A percentile compares a stretch with the other conserved stretches of the same genome.
These are phyloP conservation scores for Aspergillus sp. DNA, from an alignment of 2,329 filamentous ascomycete species.

Conservation along the genomic window DNA sequence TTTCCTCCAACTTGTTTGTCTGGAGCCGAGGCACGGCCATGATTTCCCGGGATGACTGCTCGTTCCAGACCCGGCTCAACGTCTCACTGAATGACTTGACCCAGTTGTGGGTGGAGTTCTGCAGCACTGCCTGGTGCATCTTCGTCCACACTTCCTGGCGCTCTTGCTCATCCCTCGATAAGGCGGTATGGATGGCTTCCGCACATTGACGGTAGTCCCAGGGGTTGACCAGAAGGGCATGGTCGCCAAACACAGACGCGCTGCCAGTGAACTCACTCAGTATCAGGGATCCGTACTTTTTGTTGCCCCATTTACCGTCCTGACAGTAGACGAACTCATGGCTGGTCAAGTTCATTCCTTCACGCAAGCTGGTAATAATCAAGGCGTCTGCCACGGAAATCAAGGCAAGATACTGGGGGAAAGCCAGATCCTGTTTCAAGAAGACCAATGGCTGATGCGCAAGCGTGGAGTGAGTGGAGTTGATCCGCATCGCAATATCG, in stretches of 20 bases:
- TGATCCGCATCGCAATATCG: conserved; percentile 92
- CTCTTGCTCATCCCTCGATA: conserved; percentile 77
- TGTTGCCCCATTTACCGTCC: conserved; percentile 71
- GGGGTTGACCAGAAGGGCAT: conserved; percentile 85
- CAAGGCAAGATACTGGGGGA: conserved; percentile 88
- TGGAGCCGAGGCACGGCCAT: conserved; percentile 85
- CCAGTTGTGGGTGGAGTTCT: conserved; percentile 85
- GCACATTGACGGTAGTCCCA: conserved; percentile 93
- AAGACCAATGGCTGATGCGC: conserved; percentile 93
- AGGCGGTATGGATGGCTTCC: conserved; percentile 77
- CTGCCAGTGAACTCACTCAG: conserved; percentile 95
- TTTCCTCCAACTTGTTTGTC: conserved; percentile 61
- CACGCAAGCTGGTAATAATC: conserved; percentile 92
- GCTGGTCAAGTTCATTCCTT: conserved; percentile 95
- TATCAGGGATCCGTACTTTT: conserved; percentile 86
- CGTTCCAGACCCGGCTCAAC: conserved; percentile 74
- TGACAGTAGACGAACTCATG: conserved; percentile 95
- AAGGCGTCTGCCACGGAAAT: conserved; percentile 86
- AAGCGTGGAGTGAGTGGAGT: conserved; percentile 85
- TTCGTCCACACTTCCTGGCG: conserved; percentile 73
- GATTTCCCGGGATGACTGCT: conserved; percentile 82
- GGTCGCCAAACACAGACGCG: conserved; percentile 76
- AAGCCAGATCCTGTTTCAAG: conserved; percentile 90
- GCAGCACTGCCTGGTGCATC: conserved; percentile 71
- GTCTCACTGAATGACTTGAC: conserved; percentile 72